These are phyloP conservation scores for Aspergillus chevalieri DNA, from an alignment of 2,329 filamentous ascomycete genomes.

Conservation along the genomic window DNA sequence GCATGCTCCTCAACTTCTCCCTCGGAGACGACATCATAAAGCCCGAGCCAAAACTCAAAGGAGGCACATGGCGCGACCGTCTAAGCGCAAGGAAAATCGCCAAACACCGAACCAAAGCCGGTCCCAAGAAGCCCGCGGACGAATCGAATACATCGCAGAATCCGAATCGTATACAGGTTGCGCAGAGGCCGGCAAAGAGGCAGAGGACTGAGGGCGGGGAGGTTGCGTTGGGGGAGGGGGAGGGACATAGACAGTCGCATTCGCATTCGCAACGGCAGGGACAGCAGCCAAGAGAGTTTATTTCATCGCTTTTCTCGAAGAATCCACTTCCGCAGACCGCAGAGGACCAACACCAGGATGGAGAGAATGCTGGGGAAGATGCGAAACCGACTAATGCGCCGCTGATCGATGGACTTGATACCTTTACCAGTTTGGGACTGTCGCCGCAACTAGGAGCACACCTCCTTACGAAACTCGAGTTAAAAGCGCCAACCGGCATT, in stretches of 20 bases:
- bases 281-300: slow-evolving; percentile 55
- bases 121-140: slow-evolving; percentile 9
- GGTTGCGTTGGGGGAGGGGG: slow-evolving; percentile 17
- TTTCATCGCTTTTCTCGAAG: slow-evolving; percentile 87
- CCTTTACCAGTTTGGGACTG: slow-evolving; percentile 79
- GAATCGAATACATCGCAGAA: slow-evolving; percentile 15
- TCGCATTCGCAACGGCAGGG: slow-evolving; percentile 23
- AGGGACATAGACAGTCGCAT: slow-evolving; percentile 10
- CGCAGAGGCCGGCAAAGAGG: slow-evolving; percentile 33
- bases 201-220: slow-evolving; percentile 38
- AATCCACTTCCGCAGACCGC: slow-evolving; percentile 70
- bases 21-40: slow-evolving; percentile 62
- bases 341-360: slow-evolving; percentile 25
- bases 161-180: slow-evolving; percentile 29
- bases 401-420: slow-evolving; percentile 72
- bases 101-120: slow-evolving; percentile 46
- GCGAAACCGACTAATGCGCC: slow-evolving; percentile 81
- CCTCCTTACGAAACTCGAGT: slow-evolving; percentile 73
- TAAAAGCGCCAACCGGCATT: slow-evolving; percentile 90
- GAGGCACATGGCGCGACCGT: slow-evolving; percentile 89
- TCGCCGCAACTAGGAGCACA: slow-evolving; percentile 75
- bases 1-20: slow-evolving; percentile 89
- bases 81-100: slow-evolving; percentile 69
- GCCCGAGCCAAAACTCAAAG: slow-evolving; percentile 62
- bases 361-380: slow-evolving; percentile 36